A percentile compares a stretch with the other conserved stretches of the same genome.
Conservation (phyloP, 202 grass and related monocot species). For the Musa balbisiana region DNA sequence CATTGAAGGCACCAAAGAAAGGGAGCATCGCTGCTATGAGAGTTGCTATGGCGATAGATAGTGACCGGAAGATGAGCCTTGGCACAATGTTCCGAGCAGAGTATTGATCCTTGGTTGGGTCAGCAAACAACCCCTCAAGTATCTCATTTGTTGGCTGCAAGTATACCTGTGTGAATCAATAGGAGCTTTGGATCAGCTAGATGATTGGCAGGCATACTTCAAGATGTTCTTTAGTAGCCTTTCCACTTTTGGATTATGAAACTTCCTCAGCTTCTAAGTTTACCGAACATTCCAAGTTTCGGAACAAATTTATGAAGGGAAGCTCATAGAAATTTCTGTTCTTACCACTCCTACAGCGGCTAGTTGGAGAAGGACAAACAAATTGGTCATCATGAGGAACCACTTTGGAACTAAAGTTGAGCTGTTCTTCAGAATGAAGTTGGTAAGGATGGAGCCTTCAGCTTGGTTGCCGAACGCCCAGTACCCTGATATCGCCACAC, state of each 20-base stretch:
- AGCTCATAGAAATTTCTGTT: neutral
- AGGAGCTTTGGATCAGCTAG: neutral
- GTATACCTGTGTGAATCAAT: constrained; percentile 36
- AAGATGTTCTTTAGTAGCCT: neutral
- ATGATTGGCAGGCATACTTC: neutral
- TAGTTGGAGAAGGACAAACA: constrained; percentile 72
- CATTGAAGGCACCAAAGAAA: constrained; percentile 85
- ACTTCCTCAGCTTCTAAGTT: too few species aligned
- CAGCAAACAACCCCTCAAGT: constrained; percentile 45
- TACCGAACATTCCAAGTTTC: too few species aligned
- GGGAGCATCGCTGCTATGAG: constrained; percentile 70
- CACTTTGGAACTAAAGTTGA: constrained; percentile 49
- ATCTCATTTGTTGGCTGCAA: constrained; percentile 91
- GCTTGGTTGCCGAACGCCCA: constrained; percentile 81
- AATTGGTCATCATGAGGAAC: constrained; percentile 53
- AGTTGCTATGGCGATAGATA: constrained; percentile 47
- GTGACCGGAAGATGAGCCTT: constrained; percentile 37
- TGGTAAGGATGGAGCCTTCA: constrained; percentile 44
- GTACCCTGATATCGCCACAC: constrained; percentile 80
- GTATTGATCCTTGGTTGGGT: constrained; percentile 53
- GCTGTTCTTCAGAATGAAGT: constrained; percentile 55
- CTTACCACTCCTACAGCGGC: constrained; percentile 62
- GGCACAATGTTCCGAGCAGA: constrained; percentile 54
- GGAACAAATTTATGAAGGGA: too few species aligned
- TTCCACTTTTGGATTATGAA: neutral